Evolutionary conservation across 2,329 filamentous ascomycete genomes (phyloP).

Genomic region (Phaeophleospora eucalypticola): DNA sequence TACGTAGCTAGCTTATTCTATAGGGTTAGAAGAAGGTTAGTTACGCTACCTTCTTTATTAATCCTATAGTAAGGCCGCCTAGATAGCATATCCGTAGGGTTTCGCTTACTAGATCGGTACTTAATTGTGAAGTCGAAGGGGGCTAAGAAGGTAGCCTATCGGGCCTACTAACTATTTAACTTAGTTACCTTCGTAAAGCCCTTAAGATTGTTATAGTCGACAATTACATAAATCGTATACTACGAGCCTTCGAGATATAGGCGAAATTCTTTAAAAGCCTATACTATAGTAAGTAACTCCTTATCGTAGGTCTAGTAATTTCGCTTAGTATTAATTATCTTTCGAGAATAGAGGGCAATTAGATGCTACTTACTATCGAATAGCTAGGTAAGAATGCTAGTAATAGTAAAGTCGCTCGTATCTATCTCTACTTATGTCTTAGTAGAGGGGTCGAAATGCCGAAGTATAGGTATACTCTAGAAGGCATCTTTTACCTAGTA

Average conservation of each 20-base stretch:
- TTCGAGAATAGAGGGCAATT: constrained; percentile 1
- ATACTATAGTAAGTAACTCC: constrained; percentile 2
- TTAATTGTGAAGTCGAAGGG: constrained; percentile 8
- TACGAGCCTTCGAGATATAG: not conserved
- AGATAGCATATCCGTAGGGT: constrained; percentile 3
- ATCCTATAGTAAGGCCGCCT: constrained; percentile 3
- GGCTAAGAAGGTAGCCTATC: constrained; percentile 3
- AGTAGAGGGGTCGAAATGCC: not conserved
- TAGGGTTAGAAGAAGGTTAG: constrained; percentile 3
- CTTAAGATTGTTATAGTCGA: constrained; percentile 4
- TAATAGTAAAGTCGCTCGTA: not conserved
- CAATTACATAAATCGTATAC: constrained; percentile 1
- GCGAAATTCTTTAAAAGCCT: constrained; percentile 1
- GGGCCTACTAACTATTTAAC: constrained; percentile 1
- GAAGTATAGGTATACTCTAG: not conserved
- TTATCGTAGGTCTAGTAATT: constrained; percentile 7
- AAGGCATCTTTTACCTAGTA: not conserved
- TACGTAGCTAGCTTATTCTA: constrained; percentile 6
- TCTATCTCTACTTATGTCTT: not conserved
- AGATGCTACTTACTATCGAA: constrained; percentile 1
- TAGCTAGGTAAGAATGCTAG: not conserved
- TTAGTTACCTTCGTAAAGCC: constrained; percentile 1
- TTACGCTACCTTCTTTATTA: not conserved
- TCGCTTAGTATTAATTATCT: not conserved
- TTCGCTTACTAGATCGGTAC: constrained; percentile 2